These are phyloP conservation scores for Mortierella sp. DNA, from an alignment of 371 early-diverging fungal species.

Conservation along the genomic window DNA sequence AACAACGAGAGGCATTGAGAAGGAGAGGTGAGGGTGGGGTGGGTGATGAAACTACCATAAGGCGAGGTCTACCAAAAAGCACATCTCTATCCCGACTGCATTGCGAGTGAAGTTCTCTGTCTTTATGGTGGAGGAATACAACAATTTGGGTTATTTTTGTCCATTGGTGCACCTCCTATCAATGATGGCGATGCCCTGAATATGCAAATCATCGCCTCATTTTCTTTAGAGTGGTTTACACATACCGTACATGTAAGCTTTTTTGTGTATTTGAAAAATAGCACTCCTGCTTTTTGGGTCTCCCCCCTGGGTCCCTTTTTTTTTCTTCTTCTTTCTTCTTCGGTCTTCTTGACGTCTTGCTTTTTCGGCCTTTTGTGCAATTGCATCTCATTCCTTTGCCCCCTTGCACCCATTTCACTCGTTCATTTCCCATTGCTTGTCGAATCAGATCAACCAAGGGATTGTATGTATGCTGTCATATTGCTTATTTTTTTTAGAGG, in stretches of 20 bases:
- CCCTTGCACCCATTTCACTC: background rate
- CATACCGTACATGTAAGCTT: background rate
- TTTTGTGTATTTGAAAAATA: background rate
- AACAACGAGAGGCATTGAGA: too few relatives aligned
- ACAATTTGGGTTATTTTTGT: too few relatives aligned
- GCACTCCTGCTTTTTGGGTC: background rate
- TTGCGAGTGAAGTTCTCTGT: too few relatives aligned
- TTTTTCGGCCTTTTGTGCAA: background rate
- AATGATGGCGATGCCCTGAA: slow-evolving; percentile 7
- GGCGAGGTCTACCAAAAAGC: too few relatives aligned
- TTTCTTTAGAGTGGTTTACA: background rate
- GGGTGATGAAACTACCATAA: background rate
- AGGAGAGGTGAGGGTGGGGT: background rate
- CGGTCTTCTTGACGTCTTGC: background rate
- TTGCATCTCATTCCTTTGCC: background rate
- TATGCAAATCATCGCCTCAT: background rate
- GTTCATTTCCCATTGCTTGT: background rate
- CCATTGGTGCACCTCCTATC: too few relatives aligned
- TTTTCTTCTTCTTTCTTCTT: too few relatives aligned
- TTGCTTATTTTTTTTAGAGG: background rate
- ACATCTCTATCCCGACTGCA: too few relatives aligned
- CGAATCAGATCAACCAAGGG: too few relatives aligned
- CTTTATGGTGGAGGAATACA: too few relatives aligned
- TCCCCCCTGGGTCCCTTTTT: background rate
- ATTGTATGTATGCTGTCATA: background rate